phyloP scores from a whole-genome alignment of 768 basidiomycete genomes.

The Lactifluus rugatus region DNA sequence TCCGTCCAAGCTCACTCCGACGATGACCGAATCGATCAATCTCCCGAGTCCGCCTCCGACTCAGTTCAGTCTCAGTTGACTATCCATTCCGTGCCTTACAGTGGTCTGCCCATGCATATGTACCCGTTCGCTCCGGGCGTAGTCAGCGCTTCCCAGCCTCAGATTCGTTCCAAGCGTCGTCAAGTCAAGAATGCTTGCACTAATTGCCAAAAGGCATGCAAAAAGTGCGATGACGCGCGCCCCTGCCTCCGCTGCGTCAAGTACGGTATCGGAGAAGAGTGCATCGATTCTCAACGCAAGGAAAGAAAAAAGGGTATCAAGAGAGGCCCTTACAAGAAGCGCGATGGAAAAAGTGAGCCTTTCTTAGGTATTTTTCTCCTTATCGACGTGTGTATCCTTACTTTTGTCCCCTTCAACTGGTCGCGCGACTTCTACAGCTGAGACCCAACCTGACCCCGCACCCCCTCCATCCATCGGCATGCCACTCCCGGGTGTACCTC shows the following conservation, averaged over 20 bases:
- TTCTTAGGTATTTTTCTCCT: slow-evolving; percentile 19
- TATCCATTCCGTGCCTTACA: slow-evolving; percentile 43
- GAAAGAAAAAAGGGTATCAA: slow-evolving; percentile 85
- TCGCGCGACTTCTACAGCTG: slow-evolving; percentile 50
- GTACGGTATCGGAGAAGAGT: slow-evolving; percentile 80
- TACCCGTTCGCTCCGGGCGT: slow-evolving; percentile 52
- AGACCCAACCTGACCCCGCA: slow-evolving; percentile 33
- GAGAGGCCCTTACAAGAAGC: slow-evolving; percentile 90
- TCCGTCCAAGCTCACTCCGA: slow-evolving; percentile 22
- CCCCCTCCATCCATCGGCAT: slow-evolving; percentile 24
- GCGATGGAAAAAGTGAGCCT: slow-evolving; percentile 76
- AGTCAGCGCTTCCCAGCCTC: slow-evolving; percentile 36
- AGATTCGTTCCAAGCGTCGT: slow-evolving; percentile 63
- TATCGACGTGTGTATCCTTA: slow-evolving; percentile 19
- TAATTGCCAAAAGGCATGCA: slow-evolving; percentile 85
- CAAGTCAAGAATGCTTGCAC: slow-evolving; percentile 91
- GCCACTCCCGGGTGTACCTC: slow-evolving; percentile 25
- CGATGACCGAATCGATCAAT: slow-evolving; percentile 32
- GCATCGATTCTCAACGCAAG: slow-evolving; percentile 85
- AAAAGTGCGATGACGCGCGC: slow-evolving; percentile 85
- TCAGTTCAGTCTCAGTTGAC: slow-evolving; percentile 39
- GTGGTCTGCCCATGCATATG: slow-evolving; percentile 55
- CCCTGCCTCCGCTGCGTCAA: slow-evolving; percentile 91
- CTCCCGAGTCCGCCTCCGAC: slow-evolving; percentile 21
- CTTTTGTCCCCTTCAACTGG: slow-evolving; percentile 23